Evolutionary conservation across 192 early-diverging fungal genomes (phyloP), one percentile per base, ranked within the genome.

Genomic region (Podila epigama): DNA sequence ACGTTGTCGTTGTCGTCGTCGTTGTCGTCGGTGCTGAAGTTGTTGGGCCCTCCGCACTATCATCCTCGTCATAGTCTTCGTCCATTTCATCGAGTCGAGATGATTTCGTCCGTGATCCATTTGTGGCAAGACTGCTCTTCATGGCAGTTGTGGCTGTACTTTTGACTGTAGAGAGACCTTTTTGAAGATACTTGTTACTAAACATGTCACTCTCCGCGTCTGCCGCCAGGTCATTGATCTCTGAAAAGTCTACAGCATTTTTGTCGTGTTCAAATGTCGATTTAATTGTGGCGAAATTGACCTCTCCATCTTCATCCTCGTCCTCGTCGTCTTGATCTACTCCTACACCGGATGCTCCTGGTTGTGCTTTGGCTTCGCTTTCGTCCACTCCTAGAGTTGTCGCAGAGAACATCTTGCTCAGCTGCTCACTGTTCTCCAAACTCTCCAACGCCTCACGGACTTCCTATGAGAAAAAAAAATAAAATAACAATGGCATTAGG

Each of bases 231-330:
- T 97, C 95, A 63, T 94, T 86, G 66, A 92, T 89, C 55, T 93
- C 92, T 0, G 91, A 94, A 69, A 86, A 97, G 75, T 97, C 94
- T 2, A 94, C 79, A 2, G 94, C 94, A 73, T 94, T 89, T 28
- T 81, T 83, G 29, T 84, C 81, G 31, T 89, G 91, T 50, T 85
- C 79, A 33, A 89, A 85, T 29, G 51, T 67, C 15, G 80, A 78
- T 12, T 64, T 70, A 15, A 62, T 75, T 9, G 80, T 79, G 28
- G 78, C 52, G 58, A 69, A 55, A 51, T 79, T 66, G 35, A 70
- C 57, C 28, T 82, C 83, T 36, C 78, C 79, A 40, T 75, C 53
- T 2, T 32, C 60, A 5, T 71, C 70, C 3, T 85, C 86, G 10
- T 86, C 86, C 1, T 79, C 81, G 2, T 81, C 81, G 12, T 79